Evolutionary conservation across 176 grass and related monocot species (phyloP).

Genomic region (Hyparrhenia diplandra): DNA sequence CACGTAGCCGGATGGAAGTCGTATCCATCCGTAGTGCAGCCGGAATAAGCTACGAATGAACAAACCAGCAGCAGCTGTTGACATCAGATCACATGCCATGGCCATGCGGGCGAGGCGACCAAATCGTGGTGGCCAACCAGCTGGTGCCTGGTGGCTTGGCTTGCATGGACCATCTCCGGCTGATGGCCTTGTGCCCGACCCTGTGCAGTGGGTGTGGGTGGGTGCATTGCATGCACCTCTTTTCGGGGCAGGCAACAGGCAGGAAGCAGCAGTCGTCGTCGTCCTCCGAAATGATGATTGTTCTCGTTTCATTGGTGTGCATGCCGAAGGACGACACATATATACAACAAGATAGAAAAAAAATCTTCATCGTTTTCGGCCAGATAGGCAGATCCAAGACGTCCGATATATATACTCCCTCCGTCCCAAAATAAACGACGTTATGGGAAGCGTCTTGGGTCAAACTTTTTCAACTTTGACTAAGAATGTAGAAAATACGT

Average conservation of each 20-base stretch:
- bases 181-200: not conserved
- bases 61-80: not conserved
- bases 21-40: not conserved
- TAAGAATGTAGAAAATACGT: no score
- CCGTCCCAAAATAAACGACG: no score
- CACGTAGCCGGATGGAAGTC: no score
- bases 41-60: not conserved
- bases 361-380: not conserved
- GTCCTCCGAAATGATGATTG: not conserved
- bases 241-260: not conserved
- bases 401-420: no score
- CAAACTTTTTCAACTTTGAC: no score
- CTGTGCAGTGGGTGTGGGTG: not conserved
- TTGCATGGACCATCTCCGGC: not conserved
- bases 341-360: not conserved
- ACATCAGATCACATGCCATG: not conserved
- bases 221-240: not conserved
- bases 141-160: no score
- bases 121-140: not conserved
- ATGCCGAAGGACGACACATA: not conserved
- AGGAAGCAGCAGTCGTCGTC: not conserved
- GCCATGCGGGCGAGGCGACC: not conserved
- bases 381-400: not conserved
- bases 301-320: not conserved
- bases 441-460: no score